These are phyloP conservation scores for Scalesia atractyloides DNA, from an alignment of 129 eudicot genomes.

Conservation along the genomic window DNA sequence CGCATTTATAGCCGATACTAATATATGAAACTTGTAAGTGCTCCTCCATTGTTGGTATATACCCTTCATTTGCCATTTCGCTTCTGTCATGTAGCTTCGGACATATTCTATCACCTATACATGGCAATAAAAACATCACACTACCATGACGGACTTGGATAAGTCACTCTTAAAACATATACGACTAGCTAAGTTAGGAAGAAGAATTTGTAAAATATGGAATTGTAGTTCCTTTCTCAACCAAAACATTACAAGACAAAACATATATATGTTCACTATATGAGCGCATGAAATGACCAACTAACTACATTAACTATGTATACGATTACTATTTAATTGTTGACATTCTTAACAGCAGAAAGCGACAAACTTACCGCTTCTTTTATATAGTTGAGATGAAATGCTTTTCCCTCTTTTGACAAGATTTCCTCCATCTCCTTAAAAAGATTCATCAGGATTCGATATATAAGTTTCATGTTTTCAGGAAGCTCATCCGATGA, in stretches of 20 bases:
- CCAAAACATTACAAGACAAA: too few species aligned
- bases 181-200: too few species aligned
- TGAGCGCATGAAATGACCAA: too few species aligned
- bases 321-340: too few species aligned
- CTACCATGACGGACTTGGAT: too few species aligned
- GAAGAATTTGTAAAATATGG: too few species aligned
- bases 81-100: conserved; percentile 3
- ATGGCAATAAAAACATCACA: neutral
- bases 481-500: neutral
- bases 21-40: neutral
- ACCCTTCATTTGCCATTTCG: neutral
- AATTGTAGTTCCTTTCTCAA: too few species aligned
- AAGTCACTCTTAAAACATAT: too few species aligned
- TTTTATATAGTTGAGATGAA: neutral
- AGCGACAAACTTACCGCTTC: neutral
- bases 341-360: too few species aligned
- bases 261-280: too few species aligned
- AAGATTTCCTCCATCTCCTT: neutral
- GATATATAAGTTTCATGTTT: neutral
- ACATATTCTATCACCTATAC: neutral
- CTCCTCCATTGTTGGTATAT: conserved; percentile 1
- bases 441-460: neutral
- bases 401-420: neutral
- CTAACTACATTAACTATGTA: too few species aligned
- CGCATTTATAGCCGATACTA: neutral